Evolutionary conservation across 495 filamentous ascomycete genomes (phyloP).

Genomic region (Aspergillus sparsus): DNA sequence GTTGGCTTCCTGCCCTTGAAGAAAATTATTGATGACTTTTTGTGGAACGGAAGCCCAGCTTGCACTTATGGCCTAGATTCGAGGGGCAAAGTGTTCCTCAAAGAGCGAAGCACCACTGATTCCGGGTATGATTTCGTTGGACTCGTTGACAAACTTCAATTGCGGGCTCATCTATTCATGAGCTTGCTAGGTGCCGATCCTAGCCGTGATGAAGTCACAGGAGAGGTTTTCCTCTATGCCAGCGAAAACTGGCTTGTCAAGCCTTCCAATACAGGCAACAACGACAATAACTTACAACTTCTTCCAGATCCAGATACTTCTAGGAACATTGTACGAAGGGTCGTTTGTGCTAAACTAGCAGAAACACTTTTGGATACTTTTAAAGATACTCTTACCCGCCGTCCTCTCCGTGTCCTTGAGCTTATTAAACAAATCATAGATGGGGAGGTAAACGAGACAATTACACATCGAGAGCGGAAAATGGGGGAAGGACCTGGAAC

Average conservation of each 20-base stretch:
- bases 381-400: constrained; percentile 65
- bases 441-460: constrained; percentile 32
- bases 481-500: constrained; percentile 18
- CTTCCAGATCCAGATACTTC: constrained; percentile 33
- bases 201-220: constrained; percentile 57
- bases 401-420: constrained; percentile 61
- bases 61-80: constrained; percentile 49
- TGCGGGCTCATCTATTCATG: constrained; percentile 53
- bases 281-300: constrained; percentile 29
- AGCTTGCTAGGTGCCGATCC: constrained; percentile 53
- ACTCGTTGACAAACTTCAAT: constrained; percentile 41
- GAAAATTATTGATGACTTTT: constrained; percentile 49
- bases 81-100: constrained; percentile 40
- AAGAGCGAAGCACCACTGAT: constrained; percentile 21
- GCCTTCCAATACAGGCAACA: constrained; percentile 18
- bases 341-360: constrained; percentile 64
- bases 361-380: constrained; percentile 67
- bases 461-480: constrained; percentile 7
- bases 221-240: constrained; percentile 63
- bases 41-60: constrained; percentile 52
- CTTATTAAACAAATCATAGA: constrained; percentile 61
- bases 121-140: constrained; percentile 38
- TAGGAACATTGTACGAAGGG: constrained; percentile 44
- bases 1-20: constrained; percentile 44
- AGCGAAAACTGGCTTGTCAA: constrained; percentile 62